phyloP scores from a whole-genome alignment of 1,139 yeast genomes.

The Pichia sp. region DNA sequence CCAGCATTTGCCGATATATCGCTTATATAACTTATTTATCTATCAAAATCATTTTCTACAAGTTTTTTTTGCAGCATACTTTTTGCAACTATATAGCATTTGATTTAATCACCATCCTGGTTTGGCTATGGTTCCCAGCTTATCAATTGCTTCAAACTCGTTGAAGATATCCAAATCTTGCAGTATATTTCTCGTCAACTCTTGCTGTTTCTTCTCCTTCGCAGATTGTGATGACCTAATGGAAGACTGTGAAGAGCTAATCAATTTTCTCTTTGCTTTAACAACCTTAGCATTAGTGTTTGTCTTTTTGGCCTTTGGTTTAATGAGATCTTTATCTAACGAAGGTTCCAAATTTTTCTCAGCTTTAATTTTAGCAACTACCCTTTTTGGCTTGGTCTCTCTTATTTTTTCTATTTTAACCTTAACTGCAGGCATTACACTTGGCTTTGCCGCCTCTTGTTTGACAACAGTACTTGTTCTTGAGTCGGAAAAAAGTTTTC shows the following conservation, averaged over 20 bases:
- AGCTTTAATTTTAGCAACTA: not conserved
- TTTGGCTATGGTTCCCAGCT: constrained; percentile 12
- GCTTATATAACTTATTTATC: not conserved
- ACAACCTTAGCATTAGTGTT: not conserved
- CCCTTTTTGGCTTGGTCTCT: not conserved
- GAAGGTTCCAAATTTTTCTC: not conserved
- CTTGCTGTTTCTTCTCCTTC: not conserved
- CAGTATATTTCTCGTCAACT: constrained; percentile 4
- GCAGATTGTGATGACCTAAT: not conserved
- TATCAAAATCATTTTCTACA: not conserved
- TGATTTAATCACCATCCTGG: constrained; percentile 10
- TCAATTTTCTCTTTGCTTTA: constrained; percentile 9
- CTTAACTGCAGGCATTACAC: not conserved
- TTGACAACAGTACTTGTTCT: constrained; percentile 10
- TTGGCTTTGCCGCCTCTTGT: not conserved
- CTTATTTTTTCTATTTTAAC: not conserved
- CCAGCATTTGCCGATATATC: not conserved
- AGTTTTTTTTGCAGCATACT: not conserved
- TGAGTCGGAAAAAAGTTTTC: constrained; percentile 8
- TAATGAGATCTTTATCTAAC: not conserved
- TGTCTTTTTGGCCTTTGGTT: not conserved
- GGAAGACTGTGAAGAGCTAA: constrained; percentile 11
- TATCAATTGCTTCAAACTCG: constrained; percentile 18
- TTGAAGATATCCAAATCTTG: constrained; percentile 15
- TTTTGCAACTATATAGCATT: constrained; percentile 5